phyloP scores from a whole-genome alignment of 2,329 filamentous ascomycete genomes.

The Colletotrichum sp. region DNA sequence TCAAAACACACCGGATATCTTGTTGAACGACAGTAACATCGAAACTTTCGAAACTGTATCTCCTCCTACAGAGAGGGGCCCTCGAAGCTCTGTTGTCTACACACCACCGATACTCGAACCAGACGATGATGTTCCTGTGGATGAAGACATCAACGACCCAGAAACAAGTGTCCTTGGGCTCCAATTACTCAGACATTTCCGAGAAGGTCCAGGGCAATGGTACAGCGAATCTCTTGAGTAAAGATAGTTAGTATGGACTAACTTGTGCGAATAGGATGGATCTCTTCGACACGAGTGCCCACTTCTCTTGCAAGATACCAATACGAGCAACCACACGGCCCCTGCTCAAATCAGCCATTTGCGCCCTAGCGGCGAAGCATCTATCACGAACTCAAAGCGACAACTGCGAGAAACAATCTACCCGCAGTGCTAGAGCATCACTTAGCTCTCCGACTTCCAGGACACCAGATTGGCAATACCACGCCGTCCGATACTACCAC shows the following conservation, averaged over 20 bases:
- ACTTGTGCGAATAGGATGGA: conserved; percentile 44
- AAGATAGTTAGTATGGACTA: background rate
- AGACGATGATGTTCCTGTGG: background rate
- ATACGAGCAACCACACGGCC: conserved; percentile 57
- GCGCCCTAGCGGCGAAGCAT: conserved; percentile 67
- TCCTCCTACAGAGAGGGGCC: too few species aligned
- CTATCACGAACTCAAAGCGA: conserved; percentile 65
- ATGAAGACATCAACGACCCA: background rate
- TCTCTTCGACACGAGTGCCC: conserved; percentile 59
- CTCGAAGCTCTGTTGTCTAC: background rate
- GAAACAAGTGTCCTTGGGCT: background rate
- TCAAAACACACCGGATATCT: background rate
- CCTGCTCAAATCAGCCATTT: conserved; percentile 52
- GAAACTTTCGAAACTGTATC: background rate
- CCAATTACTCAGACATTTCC: background rate
- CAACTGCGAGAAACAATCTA: conserved; percentile 47
- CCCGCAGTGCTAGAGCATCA: conserved; percentile 51
- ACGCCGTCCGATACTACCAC: background rate
- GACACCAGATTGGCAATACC: background rate
- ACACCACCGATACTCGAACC: background rate
- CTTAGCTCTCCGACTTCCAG: background rate
- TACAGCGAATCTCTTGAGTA: background rate
- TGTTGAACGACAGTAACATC: background rate
- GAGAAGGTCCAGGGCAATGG: conserved; percentile 3
- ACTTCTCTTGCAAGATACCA: conserved; percentile 65